phyloP scores from a whole-genome alignment of 164 flowering plant genomes.

The Nymphaea thermarum region DNA sequence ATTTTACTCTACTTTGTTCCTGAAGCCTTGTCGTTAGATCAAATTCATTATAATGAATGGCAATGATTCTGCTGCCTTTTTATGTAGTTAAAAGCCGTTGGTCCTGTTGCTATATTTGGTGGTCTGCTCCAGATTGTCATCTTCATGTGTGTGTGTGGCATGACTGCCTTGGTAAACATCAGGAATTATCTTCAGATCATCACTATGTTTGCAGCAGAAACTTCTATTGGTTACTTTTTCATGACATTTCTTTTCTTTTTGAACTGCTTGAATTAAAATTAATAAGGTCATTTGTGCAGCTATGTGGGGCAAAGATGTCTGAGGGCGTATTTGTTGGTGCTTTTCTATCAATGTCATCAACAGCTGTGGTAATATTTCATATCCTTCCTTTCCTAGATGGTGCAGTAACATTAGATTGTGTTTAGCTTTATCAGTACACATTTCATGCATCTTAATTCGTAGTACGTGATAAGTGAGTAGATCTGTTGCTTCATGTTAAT shows the following conservation, averaged over 20 bases:
- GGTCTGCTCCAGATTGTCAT: conserved; percentile 80
- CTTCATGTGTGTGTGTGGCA: conserved; percentile 62
- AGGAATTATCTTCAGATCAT: too few relatives aligned
- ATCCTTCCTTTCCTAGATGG: neutral
- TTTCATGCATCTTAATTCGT: too few relatives aligned
- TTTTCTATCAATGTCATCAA: conserved; percentile 96
- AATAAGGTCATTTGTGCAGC: conserved; percentile 25
- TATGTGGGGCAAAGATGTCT: conserved; percentile 85
- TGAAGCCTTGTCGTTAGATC: neutral
- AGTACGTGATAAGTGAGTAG: too few relatives aligned
- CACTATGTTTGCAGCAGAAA: neutral
- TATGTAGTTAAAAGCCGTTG: conserved; percentile 85
- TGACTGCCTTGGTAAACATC: conserved; percentile 52
- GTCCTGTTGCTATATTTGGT: conserved; percentile 93
- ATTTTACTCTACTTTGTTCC: neutral
- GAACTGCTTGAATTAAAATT: neutral
- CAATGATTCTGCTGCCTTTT: neutral
- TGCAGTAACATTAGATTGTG: too few relatives aligned
- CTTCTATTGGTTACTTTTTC: too few relatives aligned
- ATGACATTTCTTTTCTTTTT: neutral
- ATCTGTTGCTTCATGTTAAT: too few relatives aligned
- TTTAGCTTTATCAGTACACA: too few relatives aligned
- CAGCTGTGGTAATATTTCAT: conserved; percentile 69
- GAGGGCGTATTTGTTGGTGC: conserved; percentile 91
- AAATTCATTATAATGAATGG: neutral